Evolutionary conservation across 1,139 yeast genomes (phyloP).

Genomic region (Taphrina wiesneri): DNA sequence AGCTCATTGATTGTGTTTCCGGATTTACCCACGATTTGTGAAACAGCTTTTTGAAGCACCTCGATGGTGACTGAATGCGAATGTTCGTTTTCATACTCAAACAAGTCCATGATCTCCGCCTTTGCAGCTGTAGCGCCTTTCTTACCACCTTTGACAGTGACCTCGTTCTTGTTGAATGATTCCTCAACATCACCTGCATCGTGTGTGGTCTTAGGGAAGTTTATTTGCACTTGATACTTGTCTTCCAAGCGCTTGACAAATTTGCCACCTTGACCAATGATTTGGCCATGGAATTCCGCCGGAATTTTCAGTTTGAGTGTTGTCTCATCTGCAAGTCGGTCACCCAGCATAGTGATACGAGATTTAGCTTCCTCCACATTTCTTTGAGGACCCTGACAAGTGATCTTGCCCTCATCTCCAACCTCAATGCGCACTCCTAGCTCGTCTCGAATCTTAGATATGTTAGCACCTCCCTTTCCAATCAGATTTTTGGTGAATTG

Average conservation of each 20-base stretch:
- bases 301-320: conserved; percentile 69
- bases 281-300: conserved; percentile 70
- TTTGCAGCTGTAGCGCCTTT: conserved; percentile 82
- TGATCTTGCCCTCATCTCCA: conserved; percentile 56
- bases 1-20: conserved; percentile 86
- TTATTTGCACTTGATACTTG: conserved; percentile 78
- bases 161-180: conserved; percentile 55
- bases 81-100: conserved; percentile 84
- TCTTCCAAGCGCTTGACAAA: conserved; percentile 85
- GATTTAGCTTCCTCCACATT: conserved; percentile 75
- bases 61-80: conserved; percentile 64
- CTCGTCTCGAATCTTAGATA: conserved; percentile 71
- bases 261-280: conserved; percentile 82
- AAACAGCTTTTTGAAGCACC: conserved; percentile 71
- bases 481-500: conserved; percentile 73
- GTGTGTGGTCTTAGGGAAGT: conserved; percentile 58
- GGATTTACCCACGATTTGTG: conserved; percentile 83
- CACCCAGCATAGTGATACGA: conserved; percentile 60
- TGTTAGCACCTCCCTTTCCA: conserved; percentile 81
- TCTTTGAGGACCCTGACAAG: conserved; percentile 72
- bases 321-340: conserved; percentile 81
- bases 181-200: conserved; percentile 42
- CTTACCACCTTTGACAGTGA: conserved; percentile 85
- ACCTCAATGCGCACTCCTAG: conserved; percentile 79
- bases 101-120: conserved; percentile 79